Percentiles rank a stretch among this genome's conserved stretches.
These are phyloP conservation scores for Aspergillus floridensis DNA, from an alignment of 2,329 filamentous ascomycete genomes.

Conservation along the genomic window DNA sequence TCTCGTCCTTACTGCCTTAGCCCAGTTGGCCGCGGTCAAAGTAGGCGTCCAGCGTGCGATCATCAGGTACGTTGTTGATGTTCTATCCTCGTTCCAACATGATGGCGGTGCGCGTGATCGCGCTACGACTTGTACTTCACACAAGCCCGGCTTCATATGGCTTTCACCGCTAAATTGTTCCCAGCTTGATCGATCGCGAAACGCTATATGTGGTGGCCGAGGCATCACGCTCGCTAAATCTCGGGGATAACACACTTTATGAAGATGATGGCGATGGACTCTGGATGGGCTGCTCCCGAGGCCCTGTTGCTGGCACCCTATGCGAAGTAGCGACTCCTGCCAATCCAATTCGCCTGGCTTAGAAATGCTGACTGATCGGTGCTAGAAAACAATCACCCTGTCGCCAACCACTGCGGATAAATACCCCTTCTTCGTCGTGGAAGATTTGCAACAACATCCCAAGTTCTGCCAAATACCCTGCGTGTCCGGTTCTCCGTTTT, in stretches of 20 bases:
- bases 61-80: conserved; percentile 21
- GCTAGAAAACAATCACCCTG: conserved; percentile 1
- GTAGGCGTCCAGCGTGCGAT: conserved; percentile 27
- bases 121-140: too few species aligned
- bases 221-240: conserved; percentile 40
- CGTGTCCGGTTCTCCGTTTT: conserved; percentile 25
- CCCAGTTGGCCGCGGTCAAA: conserved; percentile 24
- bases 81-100: too few species aligned
- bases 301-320: conserved; percentile 30
- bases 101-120: too few species aligned
- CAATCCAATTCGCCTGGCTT: neutral
- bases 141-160: neutral
- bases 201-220: conserved; percentile 49
- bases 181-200: conserved; percentile 43
- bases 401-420: conserved; percentile 6
- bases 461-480: conserved; percentile 31
- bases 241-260: conserved; percentile 31
- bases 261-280: conserved; percentile 30
- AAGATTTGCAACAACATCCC: conserved; percentile 34
- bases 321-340: conserved; percentile 21
- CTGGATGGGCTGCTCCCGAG: conserved; percentile 33
- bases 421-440: conserved; percentile 25
- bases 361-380: neutral
- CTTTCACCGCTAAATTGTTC: neutral
- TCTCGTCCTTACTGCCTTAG: conserved; percentile 23